phyloP scores from a whole-genome alignment of 257 asterid species.

The Penstemon newberryi region DNA sequence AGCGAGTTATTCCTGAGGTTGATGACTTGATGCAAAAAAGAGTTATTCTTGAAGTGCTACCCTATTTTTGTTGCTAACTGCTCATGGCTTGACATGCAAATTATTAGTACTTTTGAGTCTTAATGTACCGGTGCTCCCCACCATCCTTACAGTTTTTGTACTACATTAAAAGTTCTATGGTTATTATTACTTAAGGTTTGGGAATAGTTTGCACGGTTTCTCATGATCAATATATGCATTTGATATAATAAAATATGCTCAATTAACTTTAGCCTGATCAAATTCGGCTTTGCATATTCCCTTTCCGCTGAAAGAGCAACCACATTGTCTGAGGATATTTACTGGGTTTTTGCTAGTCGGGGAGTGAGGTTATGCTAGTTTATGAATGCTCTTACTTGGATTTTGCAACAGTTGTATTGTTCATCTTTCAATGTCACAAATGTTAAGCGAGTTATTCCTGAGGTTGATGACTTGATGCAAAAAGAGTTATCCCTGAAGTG shows the following conservation, averaged over 20 bases:
- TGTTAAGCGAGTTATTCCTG: not conserved
- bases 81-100: slow-evolving; percentile 17
- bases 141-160: not conserved
- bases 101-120: not conserved
- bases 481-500: too few species aligned
- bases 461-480: too few species aligned
- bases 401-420: slow-evolving; percentile 3
- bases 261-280: slow-evolving; percentile 19
- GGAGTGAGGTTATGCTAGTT: slow-evolving; percentile 5
- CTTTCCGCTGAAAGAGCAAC: not conserved
- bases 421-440: slow-evolving; percentile 9
- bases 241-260: slow-evolving; percentile 10
- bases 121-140: not conserved
- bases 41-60: not conserved
- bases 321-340: not conserved
- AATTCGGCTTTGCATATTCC: not conserved
- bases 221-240: not conserved
- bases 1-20: not conserved
- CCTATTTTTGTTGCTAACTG: slow-evolving; percentile 11
- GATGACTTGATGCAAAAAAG: too few species aligned
- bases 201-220: slow-evolving; percentile 6
- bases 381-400: slow-evolving; percentile 1
- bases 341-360: not conserved
- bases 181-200: not conserved
- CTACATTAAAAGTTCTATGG: not conserved